Evolutionary conservation across 2,329 filamentous ascomycete genomes (phyloP).

Genomic region (Esteya vermicola): DNA sequence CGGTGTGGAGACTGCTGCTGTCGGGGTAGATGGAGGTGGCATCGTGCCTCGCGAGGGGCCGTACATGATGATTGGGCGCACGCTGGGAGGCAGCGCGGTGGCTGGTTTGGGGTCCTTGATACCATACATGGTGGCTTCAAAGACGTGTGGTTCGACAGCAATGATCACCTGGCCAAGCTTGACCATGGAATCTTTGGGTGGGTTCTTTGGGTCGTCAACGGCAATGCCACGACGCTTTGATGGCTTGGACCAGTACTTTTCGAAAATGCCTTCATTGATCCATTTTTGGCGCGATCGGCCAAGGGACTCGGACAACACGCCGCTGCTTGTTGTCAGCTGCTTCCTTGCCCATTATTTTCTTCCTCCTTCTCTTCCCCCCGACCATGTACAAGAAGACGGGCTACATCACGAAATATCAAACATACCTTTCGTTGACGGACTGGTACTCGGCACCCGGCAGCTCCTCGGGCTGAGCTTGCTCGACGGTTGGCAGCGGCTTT

Average conservation of each 20-base stretch:
- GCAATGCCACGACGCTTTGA: slow-evolving; percentile 51
- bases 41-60: slow-evolving; percentile 49
- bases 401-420: not conserved
- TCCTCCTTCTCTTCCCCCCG: too few species aligned
- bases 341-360: not conserved
- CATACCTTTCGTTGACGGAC: slow-evolving; percentile 56
- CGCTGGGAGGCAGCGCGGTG: slow-evolving; percentile 22
- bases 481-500: slow-evolving; percentile 57
- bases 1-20: slow-evolving; percentile 13
- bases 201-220: slow-evolving; percentile 51
- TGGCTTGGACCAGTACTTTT: slow-evolving; percentile 67
- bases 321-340: slow-evolving; percentile 32
- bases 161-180: slow-evolving; percentile 62
- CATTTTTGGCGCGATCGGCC: slow-evolving; percentile 59
- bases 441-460: slow-evolving; percentile 55
- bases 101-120: slow-evolving; percentile 50
- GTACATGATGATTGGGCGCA: slow-evolving; percentile 49
- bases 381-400: too few species aligned
- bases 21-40: slow-evolving; percentile 26
- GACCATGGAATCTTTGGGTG: slow-evolving; percentile 55
- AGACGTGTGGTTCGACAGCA: slow-evolving; percentile 64
- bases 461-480: slow-evolving; percentile 49
- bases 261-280: slow-evolving; percentile 58
- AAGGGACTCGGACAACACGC: slow-evolving; percentile 60
- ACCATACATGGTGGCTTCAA: slow-evolving; percentile 61